These are phyloP conservation scores for Annona cherimola DNA, from an alignment of 164 flowering plant genomes.

Conservation along the genomic window DNA sequence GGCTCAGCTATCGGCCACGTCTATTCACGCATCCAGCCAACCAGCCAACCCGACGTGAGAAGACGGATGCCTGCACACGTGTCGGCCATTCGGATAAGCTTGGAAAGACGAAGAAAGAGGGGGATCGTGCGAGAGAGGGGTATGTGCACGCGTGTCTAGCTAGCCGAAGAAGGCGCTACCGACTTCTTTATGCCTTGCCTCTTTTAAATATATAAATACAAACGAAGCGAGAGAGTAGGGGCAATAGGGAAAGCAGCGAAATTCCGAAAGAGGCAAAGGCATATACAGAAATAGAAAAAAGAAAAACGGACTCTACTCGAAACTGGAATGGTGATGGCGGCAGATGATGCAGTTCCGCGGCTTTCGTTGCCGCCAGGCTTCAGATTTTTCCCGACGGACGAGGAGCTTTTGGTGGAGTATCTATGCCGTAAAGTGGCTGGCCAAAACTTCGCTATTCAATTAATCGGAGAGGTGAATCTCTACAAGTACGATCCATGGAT, in stretches of 20 bases:
- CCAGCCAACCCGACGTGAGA: background rate
- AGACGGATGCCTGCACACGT: slow-evolving; percentile 29
- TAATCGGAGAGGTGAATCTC: slow-evolving; percentile 31
- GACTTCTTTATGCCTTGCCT: slow-evolving; percentile 2
- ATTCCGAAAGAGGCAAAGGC: background rate
- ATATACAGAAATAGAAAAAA: background rate
- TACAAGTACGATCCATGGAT: slow-evolving; percentile 34
- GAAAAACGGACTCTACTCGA: background rate
- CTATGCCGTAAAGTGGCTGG: slow-evolving; percentile 30
- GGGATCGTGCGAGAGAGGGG: background rate
- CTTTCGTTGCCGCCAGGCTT: slow-evolving; percentile 34
- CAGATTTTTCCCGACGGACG: slow-evolving; percentile 35
- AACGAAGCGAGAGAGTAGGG: too few relatives aligned
- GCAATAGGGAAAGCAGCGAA: background rate
- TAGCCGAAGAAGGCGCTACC: slow-evolving; percentile 6
- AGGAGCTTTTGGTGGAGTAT: slow-evolving; percentile 32
- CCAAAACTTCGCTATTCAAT: slow-evolving; percentile 16
- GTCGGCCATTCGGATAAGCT: slow-evolving; percentile 23
- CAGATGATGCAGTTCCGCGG: slow-evolving; percentile 19
- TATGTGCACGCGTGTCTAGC: slow-evolving; percentile 18
- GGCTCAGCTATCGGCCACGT: slow-evolving; percentile 11
- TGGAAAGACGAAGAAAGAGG: slow-evolving; percentile 22
- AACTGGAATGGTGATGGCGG: slow-evolving; percentile 19
- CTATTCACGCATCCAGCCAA: slow-evolving; percentile 12
- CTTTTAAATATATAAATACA: background rate